Conservation (phyloP, 225 moss, liverwort and hornwort genomes). For the Physcomitrium patens region DNA sequence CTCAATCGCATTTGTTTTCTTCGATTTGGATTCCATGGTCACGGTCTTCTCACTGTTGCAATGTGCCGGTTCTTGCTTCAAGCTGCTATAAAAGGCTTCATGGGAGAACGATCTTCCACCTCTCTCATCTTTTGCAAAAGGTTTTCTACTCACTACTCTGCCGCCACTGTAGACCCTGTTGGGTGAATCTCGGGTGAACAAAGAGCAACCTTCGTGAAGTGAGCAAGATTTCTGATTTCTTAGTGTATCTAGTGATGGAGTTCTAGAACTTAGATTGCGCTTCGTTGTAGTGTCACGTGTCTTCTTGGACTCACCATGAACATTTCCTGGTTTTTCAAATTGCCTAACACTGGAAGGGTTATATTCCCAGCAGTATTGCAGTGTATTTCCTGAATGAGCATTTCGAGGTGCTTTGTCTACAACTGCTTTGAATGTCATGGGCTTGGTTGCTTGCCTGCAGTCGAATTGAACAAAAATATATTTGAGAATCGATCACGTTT, state of each 20-base stretch:
- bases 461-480: no score
- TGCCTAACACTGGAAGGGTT: slow-evolving; percentile 20
- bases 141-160: no score
- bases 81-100: slow-evolving; percentile 21
- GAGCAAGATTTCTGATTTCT: slow-evolving; percentile 22
- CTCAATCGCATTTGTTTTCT: neutral
- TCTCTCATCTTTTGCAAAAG: neutral
- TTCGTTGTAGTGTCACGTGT: slow-evolving; percentile 7
- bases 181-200: neutral
- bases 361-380: slow-evolving; percentile 28
- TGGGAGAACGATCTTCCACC: slow-evolving; percentile 13
- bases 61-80: slow-evolving; percentile 5
- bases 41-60: neutral
- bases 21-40: slow-evolving; percentile 17
- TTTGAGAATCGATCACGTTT: no score
- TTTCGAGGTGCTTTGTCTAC: slow-evolving; percentile 19
- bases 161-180: slow-evolving; percentile 18
- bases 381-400: slow-evolving; percentile 16
- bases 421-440: slow-evolving; percentile 8
- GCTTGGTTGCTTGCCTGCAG: slow-evolving; percentile 35
- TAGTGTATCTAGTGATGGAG: slow-evolving; percentile 9
- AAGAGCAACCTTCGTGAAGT: slow-evolving; percentile 30
- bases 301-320: slow-evolving; percentile 26
- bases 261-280: slow-evolving; percentile 15
- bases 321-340: slow-evolving; percentile 22